Evolutionary conservation across 208 protist species (phyloP).

Genomic region (Crithidia thermophila): DNA sequence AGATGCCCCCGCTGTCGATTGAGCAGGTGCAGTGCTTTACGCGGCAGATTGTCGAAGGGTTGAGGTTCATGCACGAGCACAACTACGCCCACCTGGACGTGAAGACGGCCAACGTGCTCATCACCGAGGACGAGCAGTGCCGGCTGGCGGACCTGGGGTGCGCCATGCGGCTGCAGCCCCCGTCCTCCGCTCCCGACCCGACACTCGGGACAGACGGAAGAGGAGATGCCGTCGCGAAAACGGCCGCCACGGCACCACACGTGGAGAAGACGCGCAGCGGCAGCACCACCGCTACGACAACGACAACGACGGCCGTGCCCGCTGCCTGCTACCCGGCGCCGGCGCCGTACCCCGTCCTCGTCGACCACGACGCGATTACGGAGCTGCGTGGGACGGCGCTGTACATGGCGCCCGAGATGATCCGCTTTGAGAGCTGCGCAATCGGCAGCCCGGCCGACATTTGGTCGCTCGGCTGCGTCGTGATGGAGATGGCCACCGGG

Average conservation of each 20-base stretch:
- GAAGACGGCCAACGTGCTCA: slow-evolving; percentile 90
- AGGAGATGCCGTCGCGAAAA: neutral
- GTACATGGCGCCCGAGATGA: slow-evolving; percentile 90
- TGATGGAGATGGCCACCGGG: slow-evolving; percentile 85
- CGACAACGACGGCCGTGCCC: neutral
- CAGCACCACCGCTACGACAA: neutral
- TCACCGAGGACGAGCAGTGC: slow-evolving; percentile 67
- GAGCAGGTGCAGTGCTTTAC: slow-evolving; percentile 71
- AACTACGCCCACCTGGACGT: slow-evolving; percentile 91
- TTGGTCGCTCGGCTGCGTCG: slow-evolving; percentile 85
- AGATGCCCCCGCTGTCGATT: slow-evolving; percentile 63
- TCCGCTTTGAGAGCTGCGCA: slow-evolving; percentile 62
- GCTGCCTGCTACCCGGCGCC: neutral
- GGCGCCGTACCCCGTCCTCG: slow-evolving; percentile 47
- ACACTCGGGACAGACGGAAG: neutral
- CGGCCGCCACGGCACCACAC: neutral
- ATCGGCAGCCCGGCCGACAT: slow-evolving; percentile 77
- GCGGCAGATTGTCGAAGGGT: slow-evolving; percentile 67
- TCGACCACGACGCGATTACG: slow-evolving; percentile 62
- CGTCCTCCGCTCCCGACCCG: neutral
- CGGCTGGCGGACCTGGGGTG: slow-evolving; percentile 95
- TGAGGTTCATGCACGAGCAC: slow-evolving; percentile 85
- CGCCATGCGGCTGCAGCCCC: slow-evolving; percentile 66
- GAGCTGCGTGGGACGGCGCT: slow-evolving; percentile 85
- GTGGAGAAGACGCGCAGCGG: neutral